Evolutionary conservation across 805 yeast genomes (phyloP).

Genomic region (Candida namnaoensis): DNA sequence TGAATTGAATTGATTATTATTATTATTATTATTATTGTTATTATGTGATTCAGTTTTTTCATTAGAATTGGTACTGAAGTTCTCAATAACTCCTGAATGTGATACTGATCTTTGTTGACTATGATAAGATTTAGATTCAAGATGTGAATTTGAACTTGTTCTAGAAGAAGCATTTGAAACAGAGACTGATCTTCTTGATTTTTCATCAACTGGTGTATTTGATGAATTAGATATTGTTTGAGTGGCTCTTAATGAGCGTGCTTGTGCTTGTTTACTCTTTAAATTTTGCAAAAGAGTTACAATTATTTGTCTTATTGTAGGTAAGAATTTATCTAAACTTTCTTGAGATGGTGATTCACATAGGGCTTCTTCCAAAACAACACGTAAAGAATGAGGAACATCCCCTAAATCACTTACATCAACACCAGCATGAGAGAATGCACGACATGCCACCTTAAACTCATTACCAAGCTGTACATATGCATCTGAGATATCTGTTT

Average conservation of each 20-base stretch:
- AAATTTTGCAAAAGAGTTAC: constrained; percentile 71
- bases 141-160: constrained; percentile 24
- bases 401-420: constrained; percentile 82
- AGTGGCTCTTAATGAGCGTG: constrained; percentile 27
- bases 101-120: background rate
- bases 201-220: constrained; percentile 1
- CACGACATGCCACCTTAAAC: constrained; percentile 76
- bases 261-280: constrained; percentile 66
- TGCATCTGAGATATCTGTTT: constrained; percentile 78
- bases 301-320: constrained; percentile 78
- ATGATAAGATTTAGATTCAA: background rate
- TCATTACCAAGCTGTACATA: constrained; percentile 92
- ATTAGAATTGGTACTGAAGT: background rate
- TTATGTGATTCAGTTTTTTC: background rate
- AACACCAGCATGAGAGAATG: constrained; percentile 71
- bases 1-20: background rate
- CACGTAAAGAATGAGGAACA: constrained; percentile 76
- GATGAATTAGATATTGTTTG: constrained; percentile 5
- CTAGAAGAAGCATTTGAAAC: background rate
- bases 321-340: constrained; percentile 71
- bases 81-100: background rate
- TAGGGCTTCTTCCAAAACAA: constrained; percentile 77
- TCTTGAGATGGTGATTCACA: constrained; percentile 81
- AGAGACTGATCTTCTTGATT: constrained; percentile 3
- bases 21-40: constrained; percentile 1